A percentile compares a stretch with the other conserved stretches of the same genome.
Evolutionary conservation across 202 grass and related monocot species (phyloP).

Genomic region (Tripidium arundinaceum): DNA sequence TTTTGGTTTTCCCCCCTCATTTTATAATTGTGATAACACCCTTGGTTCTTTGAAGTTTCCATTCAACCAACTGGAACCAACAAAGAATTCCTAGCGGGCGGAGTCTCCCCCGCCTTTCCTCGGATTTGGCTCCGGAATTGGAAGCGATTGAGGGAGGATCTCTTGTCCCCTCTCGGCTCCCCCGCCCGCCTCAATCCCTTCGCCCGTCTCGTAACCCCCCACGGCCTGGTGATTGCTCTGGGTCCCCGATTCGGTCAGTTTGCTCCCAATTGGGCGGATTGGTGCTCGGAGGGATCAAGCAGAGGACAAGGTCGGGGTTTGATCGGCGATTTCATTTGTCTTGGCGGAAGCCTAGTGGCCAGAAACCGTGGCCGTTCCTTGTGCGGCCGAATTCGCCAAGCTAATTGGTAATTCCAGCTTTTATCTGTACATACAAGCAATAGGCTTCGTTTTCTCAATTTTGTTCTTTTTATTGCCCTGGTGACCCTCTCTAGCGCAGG

Average conservation of each 20-base stretch:
- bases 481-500: neutral
- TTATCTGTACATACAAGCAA: neutral
- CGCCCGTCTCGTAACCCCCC: neutral
- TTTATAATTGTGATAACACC: neutral
- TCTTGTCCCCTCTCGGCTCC: neutral
- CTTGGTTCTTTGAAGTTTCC: too few relatives aligned
- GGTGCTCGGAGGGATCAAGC: neutral
- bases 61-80: neutral
- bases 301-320: slow-evolving; percentile 21
- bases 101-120: neutral
- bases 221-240: neutral
- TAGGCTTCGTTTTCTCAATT: neutral
- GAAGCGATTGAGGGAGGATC: neutral
- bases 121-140: slow-evolving; percentile 20
- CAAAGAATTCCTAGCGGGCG: slow-evolving; percentile 4
- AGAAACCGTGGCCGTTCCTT: neutral
- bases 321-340: neutral
- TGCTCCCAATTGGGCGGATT: neutral
- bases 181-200: neutral
- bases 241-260: neutral
- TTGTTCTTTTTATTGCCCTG: neutral
- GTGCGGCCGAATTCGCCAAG: slow-evolving; percentile 1
- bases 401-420: neutral
- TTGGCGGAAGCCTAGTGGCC: too few relatives aligned
- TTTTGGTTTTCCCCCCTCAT: neutral